Evolutionary conservation across 2,329 filamentous ascomycete species (phyloP).

Genomic region (Alternaria sp.): DNA sequence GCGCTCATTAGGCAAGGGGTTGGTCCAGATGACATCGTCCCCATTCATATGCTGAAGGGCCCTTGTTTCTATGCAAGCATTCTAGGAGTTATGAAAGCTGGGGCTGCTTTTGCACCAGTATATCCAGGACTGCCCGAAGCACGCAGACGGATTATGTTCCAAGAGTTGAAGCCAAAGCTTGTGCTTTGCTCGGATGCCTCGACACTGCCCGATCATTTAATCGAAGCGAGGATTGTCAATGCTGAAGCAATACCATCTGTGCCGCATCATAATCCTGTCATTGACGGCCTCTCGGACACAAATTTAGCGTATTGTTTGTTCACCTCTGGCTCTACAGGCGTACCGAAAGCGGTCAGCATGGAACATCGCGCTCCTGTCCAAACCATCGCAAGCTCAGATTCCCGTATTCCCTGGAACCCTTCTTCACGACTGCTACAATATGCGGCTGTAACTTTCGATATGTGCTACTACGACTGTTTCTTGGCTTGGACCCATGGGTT

Average conservation of each 20-base stretch:
- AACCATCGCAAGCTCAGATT: conserved; percentile 49
- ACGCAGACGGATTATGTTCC: conserved; percentile 44
- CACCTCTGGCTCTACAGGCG: conserved; percentile 53
- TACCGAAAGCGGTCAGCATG: conserved; percentile 53
- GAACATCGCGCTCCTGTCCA: conserved; percentile 51
- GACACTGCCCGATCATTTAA: neutral
- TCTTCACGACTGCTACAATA: conserved; percentile 52
- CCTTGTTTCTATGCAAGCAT: conserved; percentile 47
- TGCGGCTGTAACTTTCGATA: conserved; percentile 53
- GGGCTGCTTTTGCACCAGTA: conserved; percentile 47
- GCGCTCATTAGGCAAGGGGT: conserved; percentile 30
- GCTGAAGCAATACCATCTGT: conserved; percentile 15
- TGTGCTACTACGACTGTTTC: conserved; percentile 57
- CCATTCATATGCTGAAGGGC: conserved; percentile 44
- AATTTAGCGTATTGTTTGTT: conserved; percentile 53
- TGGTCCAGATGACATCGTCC: conserved; percentile 41
- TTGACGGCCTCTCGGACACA: conserved; percentile 29
- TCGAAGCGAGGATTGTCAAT: conserved; percentile 20
- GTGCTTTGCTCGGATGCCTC: conserved; percentile 25
- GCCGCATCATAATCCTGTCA: conserved; percentile 28
- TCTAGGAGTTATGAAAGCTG: conserved; percentile 50
- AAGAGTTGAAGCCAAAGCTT: conserved; percentile 40
- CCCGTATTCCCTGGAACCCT: conserved; percentile 48
- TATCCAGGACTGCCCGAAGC: conserved; percentile 45
- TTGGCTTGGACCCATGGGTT: conserved; percentile 54